Evolutionary conservation across 169 alveolate species (phyloP).

Genomic region (Perkinsus chesapeaki): DNA sequence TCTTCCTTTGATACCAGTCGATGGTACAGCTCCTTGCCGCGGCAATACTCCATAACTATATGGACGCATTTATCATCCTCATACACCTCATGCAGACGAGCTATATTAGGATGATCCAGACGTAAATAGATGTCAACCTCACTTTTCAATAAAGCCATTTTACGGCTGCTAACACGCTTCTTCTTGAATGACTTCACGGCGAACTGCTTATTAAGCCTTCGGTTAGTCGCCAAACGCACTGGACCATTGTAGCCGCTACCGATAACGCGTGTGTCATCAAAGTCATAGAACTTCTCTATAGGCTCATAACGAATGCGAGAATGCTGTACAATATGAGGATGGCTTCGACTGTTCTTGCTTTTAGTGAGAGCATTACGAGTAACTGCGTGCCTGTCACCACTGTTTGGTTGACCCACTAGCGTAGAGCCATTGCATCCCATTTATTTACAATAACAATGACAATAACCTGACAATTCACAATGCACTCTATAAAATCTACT

Average conservation of each 20-base stretch:
- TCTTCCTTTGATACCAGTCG: constrained; percentile 14
- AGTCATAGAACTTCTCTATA: background rate
- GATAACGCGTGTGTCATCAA: background rate
- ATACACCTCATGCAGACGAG: constrained; percentile 28
- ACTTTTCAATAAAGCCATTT: constrained; percentile 33
- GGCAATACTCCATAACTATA: constrained; percentile 34
- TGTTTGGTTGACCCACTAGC: background rate
- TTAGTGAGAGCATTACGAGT: background rate
- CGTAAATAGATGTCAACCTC: constrained; percentile 25
- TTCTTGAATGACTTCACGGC: constrained; percentile 20
- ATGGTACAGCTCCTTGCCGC: constrained; percentile 33
- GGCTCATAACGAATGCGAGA: background rate
- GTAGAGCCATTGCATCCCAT: background rate
- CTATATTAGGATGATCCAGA: constrained; percentile 36
- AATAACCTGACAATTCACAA: background rate
- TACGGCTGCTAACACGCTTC: constrained; percentile 22
- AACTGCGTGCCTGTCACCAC: background rate
- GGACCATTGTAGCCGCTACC: constrained; percentile 16
- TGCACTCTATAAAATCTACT: too few relatives aligned
- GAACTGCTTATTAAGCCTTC: background rate
- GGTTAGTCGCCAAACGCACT: constrained; percentile 1
- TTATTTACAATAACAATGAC: background rate
- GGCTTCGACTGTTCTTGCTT: background rate
- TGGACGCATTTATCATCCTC: constrained; percentile 32
- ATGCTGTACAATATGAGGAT: background rate